Percentiles rank a stretch among this genome's conserved stretches.
phyloP scores from a whole-genome alignment of 2,329 filamentous ascomycete species.

The Fusarium falciforme region DNA sequence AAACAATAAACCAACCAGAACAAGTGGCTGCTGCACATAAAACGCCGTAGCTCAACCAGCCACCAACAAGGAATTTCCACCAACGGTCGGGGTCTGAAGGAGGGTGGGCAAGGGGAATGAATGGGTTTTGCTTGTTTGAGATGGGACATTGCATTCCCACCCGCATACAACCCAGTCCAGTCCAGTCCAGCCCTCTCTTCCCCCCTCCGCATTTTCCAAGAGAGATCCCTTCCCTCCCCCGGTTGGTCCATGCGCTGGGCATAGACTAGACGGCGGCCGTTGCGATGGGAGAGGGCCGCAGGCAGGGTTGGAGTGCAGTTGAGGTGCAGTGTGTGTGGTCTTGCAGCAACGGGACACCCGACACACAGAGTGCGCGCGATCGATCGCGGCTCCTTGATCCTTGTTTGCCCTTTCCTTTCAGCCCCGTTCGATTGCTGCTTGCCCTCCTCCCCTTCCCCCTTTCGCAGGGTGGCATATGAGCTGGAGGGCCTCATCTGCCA shows the following conservation, averaged over 20 bases:
- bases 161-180: slow-evolving; percentile 9
- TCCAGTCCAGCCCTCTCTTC: slow-evolving; percentile 1
- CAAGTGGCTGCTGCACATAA: slow-evolving; percentile 33
- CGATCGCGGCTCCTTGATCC: slow-evolving; percentile 20
- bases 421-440: not conserved
- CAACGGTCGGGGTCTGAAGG: not conserved
- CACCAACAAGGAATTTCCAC: slow-evolving; percentile 13
- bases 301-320: not conserved
- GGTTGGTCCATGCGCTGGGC: slow-evolving; percentile 12
- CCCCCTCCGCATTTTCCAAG: not conserved
- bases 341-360: slow-evolving; percentile 18
- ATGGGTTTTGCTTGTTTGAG: slow-evolving; percentile 7
- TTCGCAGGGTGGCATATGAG: slow-evolving; percentile 18
- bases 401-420: not conserved
- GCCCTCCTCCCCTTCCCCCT: slow-evolving; percentile 1
- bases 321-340: not conserved
- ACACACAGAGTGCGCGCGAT: slow-evolving; percentile 17
- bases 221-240: slow-evolving; percentile 12
- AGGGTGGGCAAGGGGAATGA: slow-evolving; percentile 1
- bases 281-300: slow-evolving; percentile 7
- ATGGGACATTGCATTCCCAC: not conserved
- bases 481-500: slow-evolving; percentile 49
- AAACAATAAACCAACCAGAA: slow-evolving; percentile 17
- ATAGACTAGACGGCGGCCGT: slow-evolving; percentile 3
- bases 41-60: slow-evolving; percentile 31